phyloP scores from a whole-genome alignment of 345 rosid genomes.

The Brassica juncea region DNA sequence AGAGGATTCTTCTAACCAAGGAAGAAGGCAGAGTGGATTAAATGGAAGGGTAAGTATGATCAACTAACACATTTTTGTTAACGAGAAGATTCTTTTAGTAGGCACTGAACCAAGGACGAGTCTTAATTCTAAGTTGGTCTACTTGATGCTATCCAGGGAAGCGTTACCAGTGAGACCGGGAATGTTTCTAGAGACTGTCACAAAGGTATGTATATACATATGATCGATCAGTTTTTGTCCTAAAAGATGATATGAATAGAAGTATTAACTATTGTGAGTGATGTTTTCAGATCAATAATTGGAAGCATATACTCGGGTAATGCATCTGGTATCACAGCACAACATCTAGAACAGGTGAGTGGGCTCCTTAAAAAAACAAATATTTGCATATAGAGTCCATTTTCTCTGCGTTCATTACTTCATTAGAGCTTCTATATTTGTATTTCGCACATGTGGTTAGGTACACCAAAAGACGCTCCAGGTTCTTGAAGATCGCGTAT shows the following conservation, averaged over 20 bases:
- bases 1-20: slow-evolving; percentile 40
- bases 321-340: slow-evolving; percentile 83
- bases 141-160: slow-evolving; percentile 54
- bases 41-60: slow-evolving; percentile 64
- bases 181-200: slow-evolving; percentile 92
- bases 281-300: slow-evolving; percentile 37
- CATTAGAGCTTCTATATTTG: slow-evolving; percentile 1
- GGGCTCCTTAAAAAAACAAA: slow-evolving; percentile 21
- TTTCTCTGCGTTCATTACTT: not conserved
- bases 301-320: slow-evolving; percentile 86
- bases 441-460: slow-evolving; percentile 39
- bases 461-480: slow-evolving; percentile 86
- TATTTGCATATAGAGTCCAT: not conserved
- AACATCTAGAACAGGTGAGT: slow-evolving; percentile 92
- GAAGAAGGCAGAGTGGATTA: slow-evolving; percentile 49
- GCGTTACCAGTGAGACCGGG: slow-evolving; percentile 89
- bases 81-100: not conserved
- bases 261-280: not conserved
- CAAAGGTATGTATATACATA: slow-evolving; percentile 57
- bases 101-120: not conserved
- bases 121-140: not conserved
- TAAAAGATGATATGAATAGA: not conserved
- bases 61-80: not conserved
- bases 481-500: slow-evolving; percentile 86
- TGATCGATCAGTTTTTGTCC: not conserved